phyloP scores from a whole-genome alignment of 495 filamentous ascomycete genomes.

The Friedmanniomyces endolithicus region DNA sequence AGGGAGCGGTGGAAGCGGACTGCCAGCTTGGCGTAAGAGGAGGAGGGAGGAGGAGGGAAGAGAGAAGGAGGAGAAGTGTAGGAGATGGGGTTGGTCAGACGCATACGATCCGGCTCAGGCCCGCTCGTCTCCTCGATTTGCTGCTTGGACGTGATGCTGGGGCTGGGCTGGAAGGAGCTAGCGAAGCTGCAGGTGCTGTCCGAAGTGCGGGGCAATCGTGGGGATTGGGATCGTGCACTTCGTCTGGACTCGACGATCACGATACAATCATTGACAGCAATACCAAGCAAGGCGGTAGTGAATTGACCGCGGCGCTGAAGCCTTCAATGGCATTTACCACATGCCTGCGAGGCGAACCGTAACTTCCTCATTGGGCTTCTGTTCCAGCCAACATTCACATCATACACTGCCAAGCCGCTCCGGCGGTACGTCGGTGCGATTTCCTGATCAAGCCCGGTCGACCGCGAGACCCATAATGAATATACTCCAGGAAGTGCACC shows the following conservation, averaged over 20 bases:
- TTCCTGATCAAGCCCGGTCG: not conserved
- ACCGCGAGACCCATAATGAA: too few relatives aligned
- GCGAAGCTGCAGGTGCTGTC: not conserved
- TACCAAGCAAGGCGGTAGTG: too few relatives aligned
- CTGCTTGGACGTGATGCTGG: not conserved
- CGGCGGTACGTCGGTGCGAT: not conserved
- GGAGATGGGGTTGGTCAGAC: not conserved
- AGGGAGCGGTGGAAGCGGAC: constrained; percentile 5
- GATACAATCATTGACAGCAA: too few relatives aligned
- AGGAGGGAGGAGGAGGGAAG: not conserved
- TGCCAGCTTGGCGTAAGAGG: constrained; percentile 10
- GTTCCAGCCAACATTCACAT: not conserved
- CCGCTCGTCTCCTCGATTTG: not conserved
- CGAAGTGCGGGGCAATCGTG: not conserved
- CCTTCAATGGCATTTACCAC: too few relatives aligned
- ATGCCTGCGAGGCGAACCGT: too few relatives aligned
- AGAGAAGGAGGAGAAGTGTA: not conserved
- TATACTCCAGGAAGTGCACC: too few relatives aligned
- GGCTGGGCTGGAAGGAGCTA: not conserved
- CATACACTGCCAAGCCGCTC: not conserved
- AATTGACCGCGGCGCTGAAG: too few relatives aligned
- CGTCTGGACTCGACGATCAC: not conserved
- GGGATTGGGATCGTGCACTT: too few relatives aligned
- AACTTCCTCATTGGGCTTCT: too few relatives aligned
- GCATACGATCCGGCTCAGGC: not conserved